Evolutionary conservation across 768 basidiomycete species (phyloP).

Genomic region (Hygrocybe coccinea): DNA sequence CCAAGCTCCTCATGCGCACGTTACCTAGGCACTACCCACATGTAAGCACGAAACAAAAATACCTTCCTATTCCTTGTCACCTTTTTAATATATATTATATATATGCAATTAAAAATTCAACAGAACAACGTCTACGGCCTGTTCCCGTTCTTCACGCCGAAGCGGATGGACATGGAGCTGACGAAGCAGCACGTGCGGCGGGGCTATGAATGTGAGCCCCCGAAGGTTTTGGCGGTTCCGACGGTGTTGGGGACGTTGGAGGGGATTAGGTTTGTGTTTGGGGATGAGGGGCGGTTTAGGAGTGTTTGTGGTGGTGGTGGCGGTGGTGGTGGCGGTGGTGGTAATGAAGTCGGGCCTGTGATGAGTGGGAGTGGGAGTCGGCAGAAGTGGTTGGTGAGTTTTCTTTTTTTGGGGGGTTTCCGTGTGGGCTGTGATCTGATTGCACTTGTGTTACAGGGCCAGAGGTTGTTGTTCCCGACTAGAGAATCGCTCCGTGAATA

Average conservation of each 20-base stretch:
- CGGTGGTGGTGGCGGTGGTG: slow-evolving; percentile 14
- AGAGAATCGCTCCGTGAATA: slow-evolving; percentile 20
- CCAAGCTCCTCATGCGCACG: slow-evolving; percentile 43
- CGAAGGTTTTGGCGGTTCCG: slow-evolving; percentile 20
- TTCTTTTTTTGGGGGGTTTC: slow-evolving; percentile 18
- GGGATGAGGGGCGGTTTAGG: slow-evolving; percentile 27
- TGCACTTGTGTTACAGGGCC: slow-evolving; percentile 16
- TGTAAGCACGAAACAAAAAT: slow-evolving; percentile 15
- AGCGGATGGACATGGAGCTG: slow-evolving; percentile 29
- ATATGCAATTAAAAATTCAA: too few species aligned
- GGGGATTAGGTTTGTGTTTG: slow-evolving; percentile 31
- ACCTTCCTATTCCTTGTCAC: slow-evolving; percentile 15
- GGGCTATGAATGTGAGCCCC: slow-evolving; percentile 29
- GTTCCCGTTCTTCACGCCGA: slow-evolving; percentile 66
- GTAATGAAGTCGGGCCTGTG: too few species aligned
- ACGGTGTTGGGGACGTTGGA: slow-evolving; percentile 29
- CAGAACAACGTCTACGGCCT: slow-evolving; percentile 51
- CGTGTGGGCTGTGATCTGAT: slow-evolving; percentile 11
- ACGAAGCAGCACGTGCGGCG: slow-evolving; percentile 27
- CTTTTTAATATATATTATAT: too few species aligned
- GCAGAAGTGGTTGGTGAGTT: too few species aligned
- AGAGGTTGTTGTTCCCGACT: slow-evolving; percentile 29
- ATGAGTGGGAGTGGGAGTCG: too few species aligned
- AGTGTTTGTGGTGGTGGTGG: slow-evolving; percentile 30
- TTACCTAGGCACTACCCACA: slow-evolving; percentile 40